Evolutionary conservation across 2,329 filamentous ascomycete species (phyloP), one percentile per base, ranked within the genome.

Genomic region (Arthroderma sp.): DNA sequence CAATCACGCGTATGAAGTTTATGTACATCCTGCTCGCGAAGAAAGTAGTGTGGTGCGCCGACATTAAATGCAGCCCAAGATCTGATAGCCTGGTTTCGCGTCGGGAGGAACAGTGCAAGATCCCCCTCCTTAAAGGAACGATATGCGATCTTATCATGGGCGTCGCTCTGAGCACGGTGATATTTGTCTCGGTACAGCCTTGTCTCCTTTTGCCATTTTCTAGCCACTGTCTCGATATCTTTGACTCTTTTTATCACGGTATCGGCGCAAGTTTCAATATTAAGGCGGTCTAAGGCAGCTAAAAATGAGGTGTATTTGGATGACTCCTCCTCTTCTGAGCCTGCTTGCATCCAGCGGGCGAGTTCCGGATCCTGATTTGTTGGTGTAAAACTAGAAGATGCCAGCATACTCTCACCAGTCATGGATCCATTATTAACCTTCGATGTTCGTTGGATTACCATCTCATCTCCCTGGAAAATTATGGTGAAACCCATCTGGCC

Each of bases 41-140:
- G 73, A 67, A 98, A 98, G 67, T 91, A 96, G 61, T 98, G 91
- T 6, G 91, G 91, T 48, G 89, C 94, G 1, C 88, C 89, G 30
- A 98, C 85, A 56, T 98, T 98, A 73, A 98, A 98, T 0, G 91
- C 91, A 4, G 91, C 91, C 91, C 91, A 98, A 0, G 91, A 89
- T 10, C 89, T 83, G 4, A 87, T 91, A 33, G 84, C 85, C 64
- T 96, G 88, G 59, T 95, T 96, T 32, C 89, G 76, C 0, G 91
- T 98, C 0, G 91, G 91, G 36, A 98, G 68, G 68, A 98, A 98
- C 2, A 98, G 67, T 8, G 89, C 91, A 9, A 98, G 73, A 58
- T 98, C 91, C 5, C 91, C 89, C 62, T 95, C 88, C 59, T 95
- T 96, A 70, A 98, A 98, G 42, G 89, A 81, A 49, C 83, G 82